A percentile compares a stretch with the other conserved stretches of the same genome.
phyloP scores from a whole-genome alignment of 2,329 filamentous ascomycete genomes.

The Berkeleyomyces basicola region DNA sequence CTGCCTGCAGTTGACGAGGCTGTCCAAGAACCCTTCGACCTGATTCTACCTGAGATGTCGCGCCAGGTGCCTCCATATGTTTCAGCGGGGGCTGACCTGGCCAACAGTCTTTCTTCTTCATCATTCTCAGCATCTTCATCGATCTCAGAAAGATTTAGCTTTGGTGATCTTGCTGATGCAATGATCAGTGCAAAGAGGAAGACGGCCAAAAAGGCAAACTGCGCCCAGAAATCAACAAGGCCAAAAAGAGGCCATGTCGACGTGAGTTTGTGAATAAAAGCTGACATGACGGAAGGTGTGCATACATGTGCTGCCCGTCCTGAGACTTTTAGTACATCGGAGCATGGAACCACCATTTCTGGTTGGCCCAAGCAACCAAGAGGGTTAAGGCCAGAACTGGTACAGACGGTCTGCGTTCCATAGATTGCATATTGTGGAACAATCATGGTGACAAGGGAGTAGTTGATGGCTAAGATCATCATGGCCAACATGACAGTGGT shows the following conservation, averaged over 20 bases:
- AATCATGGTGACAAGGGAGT: conserved; percentile 81
- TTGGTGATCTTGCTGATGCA: conserved; percentile 64
- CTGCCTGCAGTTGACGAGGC: neutral
- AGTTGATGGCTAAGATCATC: conserved; percentile 82
- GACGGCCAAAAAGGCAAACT: conserved; percentile 75
- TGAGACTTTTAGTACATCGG: conserved; percentile 50
- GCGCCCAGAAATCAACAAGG: conserved; percentile 84
- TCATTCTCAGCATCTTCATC: conserved; percentile 84
- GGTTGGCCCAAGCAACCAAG: conserved; percentile 60
- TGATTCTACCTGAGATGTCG: conserved; percentile 1
- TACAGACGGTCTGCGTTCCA: conserved; percentile 87
- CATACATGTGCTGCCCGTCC: conserved; percentile 64
- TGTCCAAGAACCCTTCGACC: conserved; percentile 5
- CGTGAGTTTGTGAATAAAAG: conserved; percentile 81
- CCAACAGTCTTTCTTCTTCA: conserved; percentile 83
- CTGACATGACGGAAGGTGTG: conserved; percentile 80
- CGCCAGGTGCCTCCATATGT: conserved; percentile 10
- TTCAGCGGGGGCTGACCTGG: conserved; percentile 63
- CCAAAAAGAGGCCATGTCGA: conserved; percentile 95
- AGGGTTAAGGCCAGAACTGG: conserved; percentile 44
- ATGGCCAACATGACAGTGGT: conserved; percentile 82
- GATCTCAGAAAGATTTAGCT: conserved; percentile 55
- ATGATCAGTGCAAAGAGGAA: conserved; percentile 71
- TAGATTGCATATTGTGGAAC: conserved; percentile 91
- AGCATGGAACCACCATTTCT: conserved; percentile 64